A percentile compares a stretch with the other conserved stretches of the same genome.
These are phyloP conservation scores for Phytophthora foliorum DNA, from an alignment of 352 stramenopile genomes.

Conservation along the genomic window DNA sequence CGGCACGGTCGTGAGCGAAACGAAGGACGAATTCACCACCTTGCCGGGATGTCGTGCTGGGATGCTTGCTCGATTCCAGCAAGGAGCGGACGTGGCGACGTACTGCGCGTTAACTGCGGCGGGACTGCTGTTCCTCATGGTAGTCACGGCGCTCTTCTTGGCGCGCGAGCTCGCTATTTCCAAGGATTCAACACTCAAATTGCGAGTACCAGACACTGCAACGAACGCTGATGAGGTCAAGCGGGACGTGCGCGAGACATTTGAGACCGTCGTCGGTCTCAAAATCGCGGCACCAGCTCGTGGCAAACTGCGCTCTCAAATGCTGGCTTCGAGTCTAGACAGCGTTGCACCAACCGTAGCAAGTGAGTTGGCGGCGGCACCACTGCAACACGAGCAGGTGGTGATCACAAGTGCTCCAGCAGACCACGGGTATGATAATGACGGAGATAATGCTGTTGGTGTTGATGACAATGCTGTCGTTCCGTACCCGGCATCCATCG, in stretches of 20 bases:
- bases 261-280: slow-evolving; percentile 76
- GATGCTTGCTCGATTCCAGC: slow-evolving; percentile 71
- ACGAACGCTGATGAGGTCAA: slow-evolving; percentile 21
- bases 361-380: slow-evolving; percentile 48
- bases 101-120: slow-evolving; percentile 46
- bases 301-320: slow-evolving; percentile 72
- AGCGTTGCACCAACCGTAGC: slow-evolving; percentile 61
- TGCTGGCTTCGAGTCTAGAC: slow-evolving; percentile 65
- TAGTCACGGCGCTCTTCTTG: slow-evolving; percentile 58
- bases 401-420: slow-evolving; percentile 1
- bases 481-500: slow-evolving; percentile 76
- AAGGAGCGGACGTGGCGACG: slow-evolving; percentile 48
- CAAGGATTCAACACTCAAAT: slow-evolving; percentile 76
- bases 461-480: slow-evolving; percentile 38
- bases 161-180: slow-evolving; percentile 68
- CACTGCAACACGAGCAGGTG: slow-evolving; percentile 27
- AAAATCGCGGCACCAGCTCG: slow-evolving; percentile 75
- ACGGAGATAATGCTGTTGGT: background rate
- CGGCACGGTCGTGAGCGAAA: slow-evolving; percentile 53
- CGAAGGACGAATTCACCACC: slow-evolving; percentile 55
- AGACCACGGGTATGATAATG: background rate
- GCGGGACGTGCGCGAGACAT: slow-evolving; percentile 57
- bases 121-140: slow-evolving; percentile 53
- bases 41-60: slow-evolving; percentile 58
- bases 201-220: slow-evolving; percentile 49